phyloP scores from a whole-genome alignment of 805 yeast genomes.

The Wickerhamomyces xylosicus region DNA sequence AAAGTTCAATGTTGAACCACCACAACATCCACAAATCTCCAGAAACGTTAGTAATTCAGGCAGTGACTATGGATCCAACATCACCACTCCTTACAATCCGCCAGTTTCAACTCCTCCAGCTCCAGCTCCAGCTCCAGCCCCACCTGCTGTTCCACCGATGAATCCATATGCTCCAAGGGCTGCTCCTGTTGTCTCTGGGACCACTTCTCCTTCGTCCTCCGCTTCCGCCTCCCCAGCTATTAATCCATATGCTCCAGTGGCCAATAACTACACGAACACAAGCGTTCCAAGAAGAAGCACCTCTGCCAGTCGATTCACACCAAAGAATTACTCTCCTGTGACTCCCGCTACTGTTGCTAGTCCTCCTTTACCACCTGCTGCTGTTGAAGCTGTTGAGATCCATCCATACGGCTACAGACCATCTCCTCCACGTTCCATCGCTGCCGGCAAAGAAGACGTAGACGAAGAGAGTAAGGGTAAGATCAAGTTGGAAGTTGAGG shows the following conservation, averaged over 20 bases:
- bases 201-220: background rate
- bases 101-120: constrained; percentile 1
- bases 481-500: background rate
- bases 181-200: background rate
- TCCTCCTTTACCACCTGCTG: constrained; percentile 4
- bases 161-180: background rate
- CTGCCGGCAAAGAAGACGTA: too few relatives aligned
- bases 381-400: background rate
- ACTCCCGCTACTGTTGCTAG: background rate
- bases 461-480: too few relatives aligned
- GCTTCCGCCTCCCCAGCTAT: background rate
- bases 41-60: background rate
- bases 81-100: too few relatives aligned
- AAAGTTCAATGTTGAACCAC: background rate
- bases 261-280: background rate
- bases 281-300: background rate
- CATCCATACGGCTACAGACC: background rate
- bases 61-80: background rate
- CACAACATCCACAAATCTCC: background rate
- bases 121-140: constrained; percentile 2
- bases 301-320: background rate
- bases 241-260: background rate
- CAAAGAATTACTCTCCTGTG: background rate
- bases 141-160: background rate
- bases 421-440: background rate